Conservation (phyloP, 768 basidiomycete species). For the Piloderma croceum region DNA sequence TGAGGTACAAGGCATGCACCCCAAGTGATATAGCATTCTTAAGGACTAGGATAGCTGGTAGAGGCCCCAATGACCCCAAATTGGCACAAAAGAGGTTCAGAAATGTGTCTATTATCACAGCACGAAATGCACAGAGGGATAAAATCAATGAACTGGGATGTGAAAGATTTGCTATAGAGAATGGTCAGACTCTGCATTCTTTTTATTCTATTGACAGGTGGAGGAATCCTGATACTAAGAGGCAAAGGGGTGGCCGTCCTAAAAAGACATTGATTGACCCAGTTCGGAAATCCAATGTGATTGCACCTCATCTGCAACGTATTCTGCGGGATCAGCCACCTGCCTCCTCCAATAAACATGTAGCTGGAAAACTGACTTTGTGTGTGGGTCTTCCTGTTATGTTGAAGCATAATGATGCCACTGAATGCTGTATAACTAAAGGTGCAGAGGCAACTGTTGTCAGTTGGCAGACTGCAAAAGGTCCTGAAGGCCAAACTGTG, state of each 20-base stretch:
- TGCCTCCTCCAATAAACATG: slow-evolving; percentile 12
- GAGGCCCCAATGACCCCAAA: no score
- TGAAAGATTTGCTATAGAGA: no score
- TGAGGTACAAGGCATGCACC: slow-evolving; percentile 34
- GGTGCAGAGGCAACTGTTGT: slow-evolving; percentile 26
- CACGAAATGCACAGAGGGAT: no score
- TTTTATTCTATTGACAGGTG: slow-evolving; percentile 24
- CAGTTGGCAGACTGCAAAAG: slow-evolving; percentile 19
- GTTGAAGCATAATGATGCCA: slow-evolving; percentile 27
- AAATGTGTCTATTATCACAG: no score
- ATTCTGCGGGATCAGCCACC: slow-evolving; percentile 18
- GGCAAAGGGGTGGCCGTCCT: not conserved
- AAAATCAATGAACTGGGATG: no score
- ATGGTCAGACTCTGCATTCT: no score
- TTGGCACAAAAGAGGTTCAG: no score
- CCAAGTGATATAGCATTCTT: slow-evolving; percentile 32
- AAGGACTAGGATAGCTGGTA: no score
- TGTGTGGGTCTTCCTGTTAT: slow-evolving; percentile 32
- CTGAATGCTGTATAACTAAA: slow-evolving; percentile 31
- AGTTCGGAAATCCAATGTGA: not conserved
- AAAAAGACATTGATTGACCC: no score
- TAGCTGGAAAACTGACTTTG: slow-evolving; percentile 22
- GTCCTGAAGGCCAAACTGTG: slow-evolving; percentile 8
- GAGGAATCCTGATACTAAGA: not conserved
- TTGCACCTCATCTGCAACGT: slow-evolving; percentile 10